phyloP scores from a whole-genome alignment of 768 basidiomycete genomes.

The Rhizopogon vulgaris region DNA sequence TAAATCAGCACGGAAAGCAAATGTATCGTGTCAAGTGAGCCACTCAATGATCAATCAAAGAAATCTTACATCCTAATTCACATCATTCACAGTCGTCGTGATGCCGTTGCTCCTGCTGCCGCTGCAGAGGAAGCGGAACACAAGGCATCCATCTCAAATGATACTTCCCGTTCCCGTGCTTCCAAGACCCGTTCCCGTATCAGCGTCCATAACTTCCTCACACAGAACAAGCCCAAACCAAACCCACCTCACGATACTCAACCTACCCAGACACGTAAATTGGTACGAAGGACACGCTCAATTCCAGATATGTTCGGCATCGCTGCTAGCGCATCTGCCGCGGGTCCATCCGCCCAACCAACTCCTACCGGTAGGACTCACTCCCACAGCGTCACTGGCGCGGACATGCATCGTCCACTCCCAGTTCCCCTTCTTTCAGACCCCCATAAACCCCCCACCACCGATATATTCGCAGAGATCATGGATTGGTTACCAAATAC shows the following conservation, averaged over 20 bases:
- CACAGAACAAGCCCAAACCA: slow-evolving; percentile 45
- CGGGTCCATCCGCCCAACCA: slow-evolving; percentile 23
- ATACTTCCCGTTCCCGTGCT: slow-evolving; percentile 32
- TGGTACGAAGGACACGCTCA: slow-evolving; percentile 65
- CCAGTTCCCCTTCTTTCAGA: slow-evolving; percentile 19
- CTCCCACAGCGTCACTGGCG: slow-evolving; percentile 74
- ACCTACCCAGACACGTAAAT: slow-evolving; percentile 35
- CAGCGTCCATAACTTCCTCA: slow-evolving; percentile 57
- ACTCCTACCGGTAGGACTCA: slow-evolving; percentile 51
- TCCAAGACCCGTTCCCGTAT: slow-evolving; percentile 55
- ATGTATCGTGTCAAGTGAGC: slow-evolving; percentile 71
- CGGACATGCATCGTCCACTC: slow-evolving; percentile 47
- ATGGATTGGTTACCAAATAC: slow-evolving; percentile 49
- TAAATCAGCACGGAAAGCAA: slow-evolving; percentile 74
- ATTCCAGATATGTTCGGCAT: slow-evolving; percentile 51
- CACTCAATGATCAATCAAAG: not conserved
- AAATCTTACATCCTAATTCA: not conserved
- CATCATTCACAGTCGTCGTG: slow-evolving; percentile 42
- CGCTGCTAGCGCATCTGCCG: slow-evolving; percentile 23
- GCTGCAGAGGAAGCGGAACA: slow-evolving; percentile 43
- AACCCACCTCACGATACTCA: slow-evolving; percentile 13
- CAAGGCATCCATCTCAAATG: slow-evolving; percentile 25
- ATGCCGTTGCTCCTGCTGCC: slow-evolving; percentile 54
- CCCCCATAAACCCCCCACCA: slow-evolving; percentile 20
- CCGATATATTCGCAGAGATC: slow-evolving; percentile 59